Evolutionary conservation across 164 flowering plant genomes (phyloP).

Genomic region (Liriodendron chinense): DNA sequence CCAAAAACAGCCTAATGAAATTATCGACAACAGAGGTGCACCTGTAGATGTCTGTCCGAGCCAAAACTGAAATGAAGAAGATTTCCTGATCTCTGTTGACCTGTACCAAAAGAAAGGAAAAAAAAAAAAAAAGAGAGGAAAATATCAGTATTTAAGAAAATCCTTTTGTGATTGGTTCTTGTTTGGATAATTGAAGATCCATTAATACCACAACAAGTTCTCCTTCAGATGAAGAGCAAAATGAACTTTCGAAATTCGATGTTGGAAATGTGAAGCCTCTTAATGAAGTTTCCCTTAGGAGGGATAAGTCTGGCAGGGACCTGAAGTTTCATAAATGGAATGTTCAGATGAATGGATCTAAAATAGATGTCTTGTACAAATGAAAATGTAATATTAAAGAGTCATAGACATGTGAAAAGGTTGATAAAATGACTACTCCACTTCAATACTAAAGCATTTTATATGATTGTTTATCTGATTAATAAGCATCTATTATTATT

Average conservation of each 20-base stretch:
- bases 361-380: background rate
- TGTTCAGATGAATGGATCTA: conserved; percentile 1
- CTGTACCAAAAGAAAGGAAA: conserved; percentile 27
- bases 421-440: too few species aligned
- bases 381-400: background rate
- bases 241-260: conserved; percentile 31
- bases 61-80: conserved; percentile 51
- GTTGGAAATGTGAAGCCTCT: conserved; percentile 53
- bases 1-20: background rate
- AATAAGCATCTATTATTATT: background rate
- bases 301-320: conserved; percentile 79
- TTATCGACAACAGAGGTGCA: conserved; percentile 12
- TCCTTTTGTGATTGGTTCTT: background rate
- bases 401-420: background rate
- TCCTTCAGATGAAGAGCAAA: conserved; percentile 63
- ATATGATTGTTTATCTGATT: background rate
- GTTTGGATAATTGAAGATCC: background rate
- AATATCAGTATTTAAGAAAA: background rate
- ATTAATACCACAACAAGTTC: conserved; percentile 67
- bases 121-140: background rate
- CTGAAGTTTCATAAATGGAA: conserved; percentile 30
- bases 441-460: too few species aligned
- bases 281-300: conserved; percentile 60
- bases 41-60: conserved; percentile 58
- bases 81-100: conserved; percentile 77